Percentiles rank a stretch among this genome's conserved stretches.
phyloP scores from a whole-genome alignment of 2,329 filamentous ascomycete genomes.

The Purpureocillium takamizusanense region DNA sequence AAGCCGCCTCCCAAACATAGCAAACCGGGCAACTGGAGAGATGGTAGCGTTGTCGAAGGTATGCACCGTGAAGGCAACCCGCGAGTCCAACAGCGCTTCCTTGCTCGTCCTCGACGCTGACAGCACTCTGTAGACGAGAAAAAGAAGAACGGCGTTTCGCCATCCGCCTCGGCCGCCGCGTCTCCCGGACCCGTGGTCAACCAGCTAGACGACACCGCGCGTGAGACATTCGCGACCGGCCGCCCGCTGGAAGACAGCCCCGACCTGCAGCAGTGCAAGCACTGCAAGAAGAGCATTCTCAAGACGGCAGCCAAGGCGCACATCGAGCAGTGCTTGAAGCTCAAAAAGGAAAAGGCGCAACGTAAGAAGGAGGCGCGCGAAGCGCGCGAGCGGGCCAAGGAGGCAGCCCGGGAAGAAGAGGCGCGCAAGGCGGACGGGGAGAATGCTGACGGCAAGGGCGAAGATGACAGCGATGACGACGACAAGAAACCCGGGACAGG shows the following conservation, averaged over 20 bases:
- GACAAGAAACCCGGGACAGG: constrained; percentile 33
- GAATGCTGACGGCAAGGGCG: constrained; percentile 38
- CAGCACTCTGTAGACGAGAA: constrained; percentile 36
- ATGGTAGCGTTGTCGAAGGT: constrained; percentile 57
- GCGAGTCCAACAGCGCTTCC: background rate
- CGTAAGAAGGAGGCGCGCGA: constrained; percentile 69
- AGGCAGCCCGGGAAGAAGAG: constrained; percentile 50
- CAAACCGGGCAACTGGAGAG: constrained; percentile 64
- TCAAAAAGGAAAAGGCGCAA: constrained; percentile 75
- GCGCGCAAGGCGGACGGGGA: constrained; percentile 41
- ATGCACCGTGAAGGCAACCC: constrained; percentile 13
- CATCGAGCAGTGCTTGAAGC: constrained; percentile 72
- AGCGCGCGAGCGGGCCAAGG: constrained; percentile 56
- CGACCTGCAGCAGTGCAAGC: constrained; percentile 80
- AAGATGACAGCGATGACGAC: constrained; percentile 37
- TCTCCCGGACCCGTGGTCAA: constrained; percentile 51
- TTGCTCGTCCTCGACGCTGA: background rate
- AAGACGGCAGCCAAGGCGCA: constrained; percentile 69
- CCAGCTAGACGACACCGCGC: constrained; percentile 64
- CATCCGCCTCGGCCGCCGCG: constrained; percentile 26
- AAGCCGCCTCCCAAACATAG: constrained; percentile 52
- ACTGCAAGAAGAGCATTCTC: constrained; percentile 84
- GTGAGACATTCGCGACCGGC: constrained; percentile 73
- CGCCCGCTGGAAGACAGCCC: constrained; percentile 71
- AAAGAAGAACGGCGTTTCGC: constrained; percentile 37